These are phyloP conservation scores for Dendrothele bispora DNA, from an alignment of 768 basidiomycete genomes.

Conservation along the genomic window DNA sequence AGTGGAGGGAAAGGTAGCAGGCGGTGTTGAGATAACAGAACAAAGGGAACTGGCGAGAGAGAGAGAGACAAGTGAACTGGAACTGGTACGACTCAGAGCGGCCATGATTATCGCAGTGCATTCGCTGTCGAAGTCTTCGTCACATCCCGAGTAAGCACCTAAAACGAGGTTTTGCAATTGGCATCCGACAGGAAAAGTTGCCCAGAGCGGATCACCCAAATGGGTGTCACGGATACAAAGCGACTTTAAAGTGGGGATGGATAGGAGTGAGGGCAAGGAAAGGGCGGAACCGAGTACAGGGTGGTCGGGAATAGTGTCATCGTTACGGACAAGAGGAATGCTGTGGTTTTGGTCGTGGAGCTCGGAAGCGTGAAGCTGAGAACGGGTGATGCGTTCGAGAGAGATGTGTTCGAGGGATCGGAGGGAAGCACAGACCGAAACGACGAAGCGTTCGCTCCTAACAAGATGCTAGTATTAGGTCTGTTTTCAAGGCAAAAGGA, in stretches of 20 bases:
- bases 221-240: constrained; percentile 72
- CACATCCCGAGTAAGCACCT: constrained; percentile 54
- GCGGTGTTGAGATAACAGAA: too few species aligned
- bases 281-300: constrained; percentile 55
- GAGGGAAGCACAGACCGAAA: constrained; percentile 63
- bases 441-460: constrained; percentile 70
- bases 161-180: constrained; percentile 58
- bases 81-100: constrained; percentile 47
- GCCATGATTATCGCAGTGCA: constrained; percentile 64
- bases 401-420: constrained; percentile 55
- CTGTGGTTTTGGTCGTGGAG: constrained; percentile 52
- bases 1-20: too few species aligned
- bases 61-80: constrained; percentile 57
- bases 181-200: constrained; percentile 49
- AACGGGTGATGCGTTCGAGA: constrained; percentile 66
- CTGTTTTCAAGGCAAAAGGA: constrained; percentile 12
- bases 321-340: constrained; percentile 61
- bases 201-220: constrained; percentile 62
- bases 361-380: constrained; percentile 62
- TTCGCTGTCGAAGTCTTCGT: constrained; percentile 49
- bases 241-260: constrained; percentile 57
- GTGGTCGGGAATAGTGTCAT: constrained; percentile 59
- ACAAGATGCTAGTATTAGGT: constrained; percentile 5
- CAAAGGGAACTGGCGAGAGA: constrained; percentile 50
- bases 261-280: constrained; percentile 63